These are phyloP conservation scores for Zygotorulaspora florentina DNA, from an alignment of 805 yeast species.

Conservation along the genomic window DNA sequence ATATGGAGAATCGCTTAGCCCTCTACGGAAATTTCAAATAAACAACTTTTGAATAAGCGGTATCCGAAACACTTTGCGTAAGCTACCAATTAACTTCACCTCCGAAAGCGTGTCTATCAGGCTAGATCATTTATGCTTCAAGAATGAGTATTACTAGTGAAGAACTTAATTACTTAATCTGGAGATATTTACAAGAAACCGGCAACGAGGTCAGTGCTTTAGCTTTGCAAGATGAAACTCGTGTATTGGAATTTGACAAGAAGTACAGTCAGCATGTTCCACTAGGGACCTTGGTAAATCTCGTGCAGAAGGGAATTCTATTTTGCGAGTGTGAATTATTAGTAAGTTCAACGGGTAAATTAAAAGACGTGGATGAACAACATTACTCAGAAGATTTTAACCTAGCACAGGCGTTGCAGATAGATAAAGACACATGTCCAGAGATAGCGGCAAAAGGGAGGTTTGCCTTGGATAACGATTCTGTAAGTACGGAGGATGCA, in stretches of 20 bases:
- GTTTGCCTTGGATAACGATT: slow-evolving; percentile 31
- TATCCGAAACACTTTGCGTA: no score
- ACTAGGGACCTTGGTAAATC: slow-evolving; percentile 74
- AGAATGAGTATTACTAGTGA: slow-evolving; percentile 77
- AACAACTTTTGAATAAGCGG: no score
- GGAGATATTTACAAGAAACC: slow-evolving; percentile 88
- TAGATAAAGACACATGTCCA: slow-evolving; percentile 37
- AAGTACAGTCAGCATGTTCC: slow-evolving; percentile 51
- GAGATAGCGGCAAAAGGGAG: slow-evolving; percentile 31
- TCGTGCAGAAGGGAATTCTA: slow-evolving; percentile 82
- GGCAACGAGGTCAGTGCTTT: slow-evolving; percentile 73
- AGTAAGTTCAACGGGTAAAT: slow-evolving; percentile 37
- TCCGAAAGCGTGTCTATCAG: no score
- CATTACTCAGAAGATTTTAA: slow-evolving; percentile 38
- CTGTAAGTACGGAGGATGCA: slow-evolving; percentile 9
- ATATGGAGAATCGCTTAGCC: no score
- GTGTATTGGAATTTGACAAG: slow-evolving; percentile 53
- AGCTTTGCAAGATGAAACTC: slow-evolving; percentile 73
- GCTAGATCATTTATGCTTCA: not conserved
- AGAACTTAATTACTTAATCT: slow-evolving; percentile 83
- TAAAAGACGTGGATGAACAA: slow-evolving; percentile 25
- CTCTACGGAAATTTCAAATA: no score
- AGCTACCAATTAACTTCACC: no score
- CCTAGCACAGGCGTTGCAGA: slow-evolving; percentile 51
- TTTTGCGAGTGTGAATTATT: slow-evolving; percentile 67